Evolutionary conservation across 176 grass and related monocot genomes (phyloP), one percentile per base, ranked within the genome.

Genomic region (Carex littledalei): DNA sequence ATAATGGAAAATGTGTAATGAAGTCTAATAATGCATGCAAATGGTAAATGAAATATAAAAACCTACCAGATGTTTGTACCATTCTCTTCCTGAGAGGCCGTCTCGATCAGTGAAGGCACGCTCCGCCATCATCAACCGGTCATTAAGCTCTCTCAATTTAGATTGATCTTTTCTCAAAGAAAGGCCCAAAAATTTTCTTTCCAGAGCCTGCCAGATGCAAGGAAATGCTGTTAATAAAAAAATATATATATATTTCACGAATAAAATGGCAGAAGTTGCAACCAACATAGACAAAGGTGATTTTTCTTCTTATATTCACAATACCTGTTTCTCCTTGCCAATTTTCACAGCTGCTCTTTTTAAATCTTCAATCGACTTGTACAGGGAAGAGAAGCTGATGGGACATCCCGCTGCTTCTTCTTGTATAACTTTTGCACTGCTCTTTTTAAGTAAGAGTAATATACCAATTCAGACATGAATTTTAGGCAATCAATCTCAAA

Each of bases 51-150:
- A 18, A 75, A 50, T 37, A 24, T 60, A 15, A 82, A 29, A 57
- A 57, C 39, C 89, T 81, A 99, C 93, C 87, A 99, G 67, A 91
- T 99, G 96, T 84, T 99, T 95, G 89, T 22, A 94, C 93, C 91
- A 99, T 84, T 91, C 71, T 73, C 81, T 91, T 59, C 77, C 84
- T 67, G 57, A 45, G 13, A 99, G 71, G 4, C 96, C 90, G 18
- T 95, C 91, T 78, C 86, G 74, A 86, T 86, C 92, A 39, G 93
- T 95, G 76, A 94, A 91, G 66, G 93, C 96, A 67, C 91, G 85
- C 20, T 99, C 96, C 12, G 91, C 84, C 93, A 89, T 91, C 87
- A 95, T 95, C 65, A 99, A 88, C 29, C 85, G 76, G 59, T 92
- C 91, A 85, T 95, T 99, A 20, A 95, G 63, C 43, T 85, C 81